A percentile compares a stretch with the other conserved stretches of the same genome.
Evolutionary conservation across 768 basidiomycete species (phyloP).

Genomic region (Hygrophoropsis aurantiaca): DNA sequence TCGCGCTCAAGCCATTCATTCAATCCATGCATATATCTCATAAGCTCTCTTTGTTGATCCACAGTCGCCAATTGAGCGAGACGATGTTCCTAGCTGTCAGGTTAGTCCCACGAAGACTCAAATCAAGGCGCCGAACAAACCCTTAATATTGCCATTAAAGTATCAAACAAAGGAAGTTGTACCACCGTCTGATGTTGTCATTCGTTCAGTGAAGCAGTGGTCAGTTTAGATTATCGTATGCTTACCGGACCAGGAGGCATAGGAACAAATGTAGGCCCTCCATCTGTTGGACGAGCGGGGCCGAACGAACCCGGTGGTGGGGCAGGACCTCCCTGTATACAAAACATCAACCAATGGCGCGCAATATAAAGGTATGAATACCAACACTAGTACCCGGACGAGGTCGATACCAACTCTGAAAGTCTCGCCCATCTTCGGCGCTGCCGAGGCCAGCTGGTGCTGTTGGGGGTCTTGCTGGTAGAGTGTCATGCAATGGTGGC

Average conservation of each 20-base stretch:
- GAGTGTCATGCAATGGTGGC: slow-evolving; percentile 15
- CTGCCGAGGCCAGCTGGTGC: slow-evolving; percentile 22
- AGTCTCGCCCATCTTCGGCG: slow-evolving; percentile 12
- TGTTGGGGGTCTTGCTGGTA: slow-evolving; percentile 16
- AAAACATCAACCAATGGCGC: not conserved
- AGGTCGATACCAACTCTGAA: slow-evolving; percentile 23
- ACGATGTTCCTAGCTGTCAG: slow-evolving; percentile 62
- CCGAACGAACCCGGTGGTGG: slow-evolving; percentile 27
- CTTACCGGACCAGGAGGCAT: slow-evolving; percentile 59
- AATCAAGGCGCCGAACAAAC: slow-evolving; percentile 35
- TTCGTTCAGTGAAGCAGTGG: not conserved
- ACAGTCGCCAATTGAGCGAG: slow-evolving; percentile 71
- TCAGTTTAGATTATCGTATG: slow-evolving; percentile 6
- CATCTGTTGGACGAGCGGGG: slow-evolving; percentile 14
- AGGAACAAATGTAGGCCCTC: slow-evolving; percentile 35
- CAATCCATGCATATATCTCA: slow-evolving; percentile 73
- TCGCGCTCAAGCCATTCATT: slow-evolving; percentile 82
- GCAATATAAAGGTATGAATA: not conserved
- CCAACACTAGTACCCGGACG: slow-evolving; percentile 9
- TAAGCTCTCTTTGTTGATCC: slow-evolving; percentile 77
- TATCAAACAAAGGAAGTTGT: slow-evolving; percentile 66
- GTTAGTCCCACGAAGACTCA: slow-evolving; percentile 8
- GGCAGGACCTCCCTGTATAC: slow-evolving; percentile 15
- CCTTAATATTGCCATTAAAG: slow-evolving; percentile 66
- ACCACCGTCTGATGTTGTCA: slow-evolving; percentile 64